Evolutionary conservation across 2,329 filamentous ascomycete genomes (phyloP).

Genomic region (Beauveria caledonica): DNA sequence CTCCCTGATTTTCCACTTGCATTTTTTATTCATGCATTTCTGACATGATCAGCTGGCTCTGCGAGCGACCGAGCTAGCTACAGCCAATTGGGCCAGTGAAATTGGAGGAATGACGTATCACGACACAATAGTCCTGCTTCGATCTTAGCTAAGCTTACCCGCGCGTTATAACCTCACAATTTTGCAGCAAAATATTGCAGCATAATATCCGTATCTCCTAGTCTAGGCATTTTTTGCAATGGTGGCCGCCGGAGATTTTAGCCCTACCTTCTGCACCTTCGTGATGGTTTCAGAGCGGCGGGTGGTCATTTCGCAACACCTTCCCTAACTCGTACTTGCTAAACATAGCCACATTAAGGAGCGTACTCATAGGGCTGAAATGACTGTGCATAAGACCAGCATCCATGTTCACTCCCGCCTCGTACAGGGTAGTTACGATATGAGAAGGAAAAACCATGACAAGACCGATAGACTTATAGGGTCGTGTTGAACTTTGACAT

Average conservation of each 20-base stretch:
- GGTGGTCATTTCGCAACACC: background rate
- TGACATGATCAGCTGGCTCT: background rate
- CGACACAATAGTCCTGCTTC: background rate
- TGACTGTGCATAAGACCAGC: background rate
- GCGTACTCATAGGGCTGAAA: background rate
- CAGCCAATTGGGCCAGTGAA: background rate
- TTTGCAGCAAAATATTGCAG: background rate
- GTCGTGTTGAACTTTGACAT: background rate
- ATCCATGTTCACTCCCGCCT: background rate
- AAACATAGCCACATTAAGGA: background rate
- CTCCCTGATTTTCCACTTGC: background rate
- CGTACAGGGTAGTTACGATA: background rate
- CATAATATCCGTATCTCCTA: background rate
- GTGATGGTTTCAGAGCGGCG: background rate
- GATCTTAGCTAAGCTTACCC: constrained; percentile 4
- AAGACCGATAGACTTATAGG: background rate
- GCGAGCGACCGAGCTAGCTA: background rate
- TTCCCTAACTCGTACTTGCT: background rate
- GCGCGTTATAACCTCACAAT: background rate
- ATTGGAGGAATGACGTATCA: background rate
- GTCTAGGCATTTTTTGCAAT: background rate
- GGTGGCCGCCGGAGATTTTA: background rate
- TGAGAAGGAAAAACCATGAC: background rate
- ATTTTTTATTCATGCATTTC: background rate
- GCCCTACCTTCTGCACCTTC: background rate